Evolutionary conservation across 2,329 filamentous ascomycete species (phyloP), one percentile per base, ranked within the genome.

Genomic region (Sporothrix luriei): DNA sequence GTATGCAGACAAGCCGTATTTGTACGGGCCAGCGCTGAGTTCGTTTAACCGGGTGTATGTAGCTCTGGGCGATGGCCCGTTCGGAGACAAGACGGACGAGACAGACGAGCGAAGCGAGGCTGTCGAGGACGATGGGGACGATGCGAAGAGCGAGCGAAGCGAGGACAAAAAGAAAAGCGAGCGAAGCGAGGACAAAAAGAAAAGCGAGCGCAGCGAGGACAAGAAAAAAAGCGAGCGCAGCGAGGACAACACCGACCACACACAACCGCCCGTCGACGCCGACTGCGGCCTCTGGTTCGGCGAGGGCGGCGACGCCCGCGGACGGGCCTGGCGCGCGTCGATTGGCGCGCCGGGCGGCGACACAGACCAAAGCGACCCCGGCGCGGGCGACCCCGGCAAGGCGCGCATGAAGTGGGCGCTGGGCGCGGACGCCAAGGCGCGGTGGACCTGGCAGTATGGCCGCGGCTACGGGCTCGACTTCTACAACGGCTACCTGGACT

Each of bases 401-500:
- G 85, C 83, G 67, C 81, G 86, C n/a, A 85, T 84, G 83, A 87
- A 87, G 76, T 88, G 86, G 86, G 86, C 85, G 55, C 78, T 88
- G 33, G 33, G 49, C 14, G 77, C 80, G 2, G 80, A 80, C 2
- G 84, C 79, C 74, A 86, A 86, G 76, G 78, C 81, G 61, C 78
- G 77, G 48, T 88, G 85, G 84, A 72, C 85, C 19, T 88, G 89
- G 75, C 82, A 83, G 75, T 85, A 84, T 71, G 85, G 79, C 11
- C 77, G 78, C 73, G 82, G 82, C 33, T 87, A 88, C 71, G 83
- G 81, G 0, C 77, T 87, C 26, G 86, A 88, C 76, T 98, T 99
- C 79, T 97, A 90, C 79, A 98, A 98, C 78, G 91, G 91, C 1
- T 97, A 97, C 79, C 80, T 99, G 59, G 93, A 97, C 79, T 97